phyloP scores from a whole-genome alignment of 2,329 filamentous ascomycete genomes.

The Xylaria multiplex region DNA sequence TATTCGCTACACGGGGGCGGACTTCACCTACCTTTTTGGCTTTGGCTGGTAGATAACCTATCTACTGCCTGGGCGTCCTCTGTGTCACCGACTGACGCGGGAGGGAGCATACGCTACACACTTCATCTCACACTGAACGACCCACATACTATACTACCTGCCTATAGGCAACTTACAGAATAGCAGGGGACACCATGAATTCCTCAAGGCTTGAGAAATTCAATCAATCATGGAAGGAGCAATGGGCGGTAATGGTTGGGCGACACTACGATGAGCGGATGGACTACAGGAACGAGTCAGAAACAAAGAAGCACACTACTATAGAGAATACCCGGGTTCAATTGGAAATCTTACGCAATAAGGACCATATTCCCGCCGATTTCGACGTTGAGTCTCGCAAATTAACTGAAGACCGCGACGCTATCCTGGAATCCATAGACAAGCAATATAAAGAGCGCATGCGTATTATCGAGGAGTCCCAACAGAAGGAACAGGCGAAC shows the following conservation, averaged over 20 bases:
- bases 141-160: background rate
- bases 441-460: conserved; percentile 12
- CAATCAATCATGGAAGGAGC: conserved; percentile 23
- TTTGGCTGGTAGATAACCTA: background rate
- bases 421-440: conserved; percentile 20
- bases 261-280: conserved; percentile 31
- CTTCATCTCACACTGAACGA: background rate
- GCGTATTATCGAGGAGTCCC: conserved; percentile 21
- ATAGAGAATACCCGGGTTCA: conserved; percentile 10
- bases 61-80: background rate
- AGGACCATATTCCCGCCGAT: conserved; percentile 1
- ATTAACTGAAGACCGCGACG: conserved; percentile 16
- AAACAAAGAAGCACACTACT: conserved; percentile 26
- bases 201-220: conserved; percentile 16
- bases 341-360: conserved; percentile 27
- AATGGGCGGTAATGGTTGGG: conserved; percentile 25
- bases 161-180: background rate
- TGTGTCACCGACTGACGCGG: background rate
- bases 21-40: background rate
- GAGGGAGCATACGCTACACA: conserved; percentile 1
- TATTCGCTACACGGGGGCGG: background rate
- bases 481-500: conserved; percentile 23
- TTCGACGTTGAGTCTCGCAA: conserved; percentile 23
- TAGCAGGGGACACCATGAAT: conserved; percentile 24
- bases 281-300: conserved; percentile 22